Base-by-base conservation (phyloP, 495 filamentous ascomycete species). In the Podospora anserina region DNA sequence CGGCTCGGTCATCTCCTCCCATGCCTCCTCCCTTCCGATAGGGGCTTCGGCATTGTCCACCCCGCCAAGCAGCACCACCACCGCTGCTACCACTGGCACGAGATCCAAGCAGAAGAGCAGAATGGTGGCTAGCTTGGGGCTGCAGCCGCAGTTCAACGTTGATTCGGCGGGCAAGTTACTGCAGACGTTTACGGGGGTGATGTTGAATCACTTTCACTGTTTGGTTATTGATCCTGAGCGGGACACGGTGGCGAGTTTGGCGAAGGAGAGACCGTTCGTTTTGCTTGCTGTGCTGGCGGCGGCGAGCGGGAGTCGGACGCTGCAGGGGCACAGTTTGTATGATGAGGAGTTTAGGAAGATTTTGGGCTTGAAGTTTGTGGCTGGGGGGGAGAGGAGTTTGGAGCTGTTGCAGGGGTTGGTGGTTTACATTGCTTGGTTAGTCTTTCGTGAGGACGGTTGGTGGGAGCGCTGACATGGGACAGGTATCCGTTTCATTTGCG, bases 401-500 rank as follows among this genome's bases (percentile, higher is more conserved):
- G 81, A 83, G 68, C 64, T 83, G 61, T 66, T 84, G 44, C 80
- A 81, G 67, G 82, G 81, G 27, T 61, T 83, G 63, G 69, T 81
- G 23, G 73, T 83, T 58, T 84, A 84, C 55, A 77, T 82, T 64
- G 73, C 78, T 61, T 84, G 82, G 82, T 83, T 39, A 72, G 80
- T 77, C n/a, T 32, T 55, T 39, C 2, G 23, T 23, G 23, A 23
- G 23, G 23, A 23, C 23, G 23, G 23, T 23, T 23, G 1, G 23
- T 23, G 23, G 34, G 4, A 7, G 7, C 30, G 55, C 23, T 58
- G 23, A 23, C 23, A 23, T 23, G 23, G 23, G 1, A 13, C 44
- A 83, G 82, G 82, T 84, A 82, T 56, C 81, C 82, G 2, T 82
- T 82, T 63, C 81, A 84, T 65, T 72, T 84, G n/a, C 73, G 81